Evolutionary conservation across 2,329 filamentous ascomycete genomes (phyloP).

Genomic region (Paracorniculantispora psalliotae): DNA sequence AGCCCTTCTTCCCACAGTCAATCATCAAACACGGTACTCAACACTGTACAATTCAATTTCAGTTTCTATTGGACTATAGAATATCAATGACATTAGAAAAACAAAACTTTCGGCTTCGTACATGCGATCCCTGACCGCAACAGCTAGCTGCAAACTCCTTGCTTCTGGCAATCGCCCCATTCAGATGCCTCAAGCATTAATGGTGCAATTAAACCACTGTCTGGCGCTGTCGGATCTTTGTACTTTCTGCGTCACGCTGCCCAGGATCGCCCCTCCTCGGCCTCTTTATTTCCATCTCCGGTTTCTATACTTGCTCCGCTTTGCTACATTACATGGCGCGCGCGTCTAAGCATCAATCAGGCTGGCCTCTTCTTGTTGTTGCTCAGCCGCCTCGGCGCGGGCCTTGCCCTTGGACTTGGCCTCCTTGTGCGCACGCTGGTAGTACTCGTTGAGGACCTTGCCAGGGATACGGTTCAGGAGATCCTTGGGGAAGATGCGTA

Average conservation of each 20-base stretch:
- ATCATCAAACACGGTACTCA: background rate
- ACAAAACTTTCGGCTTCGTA: conserved; percentile 20
- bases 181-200: background rate
- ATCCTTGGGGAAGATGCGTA: conserved; percentile 97
- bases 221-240: background rate
- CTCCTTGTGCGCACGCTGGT: conserved; percentile 61
- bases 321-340: background rate
- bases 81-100: conserved; percentile 24
- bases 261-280: background rate
- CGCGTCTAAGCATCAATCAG: conserved; percentile 51
- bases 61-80: conserved; percentile 13
- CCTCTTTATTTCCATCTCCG: conserved; percentile 18
- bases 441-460: conserved; percentile 79
- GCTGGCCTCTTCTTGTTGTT: conserved; percentile 49
- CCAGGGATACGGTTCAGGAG: conserved; percentile 89
- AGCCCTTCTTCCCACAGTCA: background rate
- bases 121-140: conserved; percentile 15
- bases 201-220: background rate
- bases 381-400: conserved; percentile 37
- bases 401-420: conserved; percentile 59
- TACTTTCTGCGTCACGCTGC: background rate
- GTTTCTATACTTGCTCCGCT: conserved; percentile 9
- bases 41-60: conserved; percentile 9
- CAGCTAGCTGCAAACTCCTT: background rate
- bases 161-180: background rate